Evolutionary conservation across 2,329 filamentous ascomycete species (phyloP), one percentile per base, ranked within the genome.

Genomic region (Penicillium nordicum): DNA sequence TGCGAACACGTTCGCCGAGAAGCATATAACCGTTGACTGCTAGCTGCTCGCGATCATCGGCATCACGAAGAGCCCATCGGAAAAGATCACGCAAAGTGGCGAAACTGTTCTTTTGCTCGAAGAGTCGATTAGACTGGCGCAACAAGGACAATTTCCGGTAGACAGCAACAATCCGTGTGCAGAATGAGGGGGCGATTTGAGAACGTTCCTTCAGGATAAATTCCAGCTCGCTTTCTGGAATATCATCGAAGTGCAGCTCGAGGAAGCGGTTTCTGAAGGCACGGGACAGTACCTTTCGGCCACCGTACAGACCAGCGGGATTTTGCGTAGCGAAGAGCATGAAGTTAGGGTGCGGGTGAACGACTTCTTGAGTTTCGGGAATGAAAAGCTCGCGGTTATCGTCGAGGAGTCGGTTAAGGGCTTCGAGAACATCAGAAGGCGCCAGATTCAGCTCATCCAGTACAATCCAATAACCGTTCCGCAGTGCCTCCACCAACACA

Each of bases 311-410:
- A 36, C 94, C 94, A 23, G 95, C 89, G 0, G 94, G 94, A 64
- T 99, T 99, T 70, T 99, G 94, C 0, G 94, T 99, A 1, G 94
- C 94, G 68, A 99, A 99, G 0, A 99, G 84, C 85, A 97, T 96
- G 72, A 99, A 99, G 65, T 95, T 92, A 30, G 91, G 86, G 63
- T 99, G 92, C 0, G 94, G 95, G 32, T 87, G 88, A 40, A 99
- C 89, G 36, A 95, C 80, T 71, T 99, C 92, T 73, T 99, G 94
- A 0, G 94, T 97, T 72, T 99, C 94, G 0, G 95, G 93, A 34
- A 99, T 92, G 25, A 99, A 82, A 4, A 99, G 83, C 73, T 99
- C 94, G 57, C 94, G 83, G 66, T 99, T 99, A 69, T 99, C 94
- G 66, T 99, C 94, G 0, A 99, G 80, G 0, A 99, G 82, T 66